Evolutionary conservation across 805 yeast species (phyloP), one percentile per base, ranked within the genome.

Genomic region (Candida pseudoglaebosa): DNA sequence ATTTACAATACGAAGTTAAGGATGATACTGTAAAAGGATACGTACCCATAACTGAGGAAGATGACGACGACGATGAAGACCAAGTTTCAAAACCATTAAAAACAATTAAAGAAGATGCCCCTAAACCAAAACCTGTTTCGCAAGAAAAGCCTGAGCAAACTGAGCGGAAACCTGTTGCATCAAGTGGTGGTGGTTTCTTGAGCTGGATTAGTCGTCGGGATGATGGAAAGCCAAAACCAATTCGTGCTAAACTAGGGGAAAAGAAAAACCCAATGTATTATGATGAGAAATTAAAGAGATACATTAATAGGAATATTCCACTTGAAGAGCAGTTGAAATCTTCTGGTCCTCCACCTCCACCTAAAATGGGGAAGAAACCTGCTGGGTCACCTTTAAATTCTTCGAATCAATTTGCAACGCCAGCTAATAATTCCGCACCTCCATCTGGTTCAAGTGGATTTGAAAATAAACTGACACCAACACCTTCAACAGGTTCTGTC

Each of bases 211-310:
- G 29, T 26, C 55, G 70, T 32, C 60, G 62, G 34, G 72, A 71
- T 32, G 74, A 77, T 20, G 81, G 77, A 34, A 85, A 78, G 37
- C 87, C 86, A 28, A 86, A 85, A 53, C 84, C 89, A 0, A 73
- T 81, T 44, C 77, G 78, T 46, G 98, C 96, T 26, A 88, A 93
- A 48, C 64, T 93, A 38, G 99, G 98, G 9, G 86, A 84, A 41
- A 74, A 79, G 42, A 41, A 32, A 9, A 83, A 72, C 54, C 67
- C 76, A 13, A 83, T 93, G 55, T 75, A 77, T 52, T 93, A 79
- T 57, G 96, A 90, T 62, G 91, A 86, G 50, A 78, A 84, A 42
- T 73, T 84, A 54, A 81, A 83, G 56, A 75, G 96, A 52, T 93
- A 97, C 96, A 78, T 93, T 37, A 82, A 87, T 54, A 77, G 76